Evolutionary conservation across 139 green algal species (phyloP).

Genomic region (Dunaliella primolecta): DNA sequence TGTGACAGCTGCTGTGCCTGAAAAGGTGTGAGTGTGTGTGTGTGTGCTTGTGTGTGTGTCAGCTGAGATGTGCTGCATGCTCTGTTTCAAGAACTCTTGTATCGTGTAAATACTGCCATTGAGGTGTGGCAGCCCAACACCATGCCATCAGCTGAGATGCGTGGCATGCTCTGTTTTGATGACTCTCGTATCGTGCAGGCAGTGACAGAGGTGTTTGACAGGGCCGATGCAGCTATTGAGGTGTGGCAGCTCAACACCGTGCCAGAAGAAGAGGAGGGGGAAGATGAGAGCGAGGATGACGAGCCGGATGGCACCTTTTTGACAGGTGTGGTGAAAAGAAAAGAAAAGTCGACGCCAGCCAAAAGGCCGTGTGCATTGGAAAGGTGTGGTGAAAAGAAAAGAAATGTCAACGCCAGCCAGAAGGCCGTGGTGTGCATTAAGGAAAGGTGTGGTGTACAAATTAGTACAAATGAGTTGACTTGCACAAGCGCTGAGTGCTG

Average conservation of each 20-base stretch:
- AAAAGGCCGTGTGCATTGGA: too few relatives aligned
- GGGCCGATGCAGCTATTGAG: slow-evolving; percentile 34
- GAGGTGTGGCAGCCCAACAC: slow-evolving; percentile 49
- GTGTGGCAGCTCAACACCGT: slow-evolving; percentile 49
- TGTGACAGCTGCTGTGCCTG: slow-evolving; percentile 6
- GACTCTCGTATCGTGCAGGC: slow-evolving; percentile 6
- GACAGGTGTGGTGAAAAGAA: slow-evolving; percentile 24
- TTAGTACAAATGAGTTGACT: too few relatives aligned
- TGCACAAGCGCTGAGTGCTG: too few relatives aligned
- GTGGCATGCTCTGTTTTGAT: too few relatives aligned
- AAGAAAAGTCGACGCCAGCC: too few relatives aligned
- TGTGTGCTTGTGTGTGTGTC: too few relatives aligned
- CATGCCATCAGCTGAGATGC: too few relatives aligned
- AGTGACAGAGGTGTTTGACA: slow-evolving; percentile 38
- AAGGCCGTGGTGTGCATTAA: too few relatives aligned
- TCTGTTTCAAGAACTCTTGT: too few relatives aligned
- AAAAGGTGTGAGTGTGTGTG: slow-evolving; percentile 1
- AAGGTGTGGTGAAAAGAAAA: background rate
- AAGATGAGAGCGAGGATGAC: slow-evolving; percentile 66
- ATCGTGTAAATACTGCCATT: slow-evolving; percentile 24
- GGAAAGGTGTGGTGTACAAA: too few relatives aligned
- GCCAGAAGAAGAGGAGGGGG: slow-evolving; percentile 63
- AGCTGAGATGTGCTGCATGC: too few relatives aligned
- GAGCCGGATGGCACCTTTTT: slow-evolving; percentile 42
- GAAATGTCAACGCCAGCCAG: too few relatives aligned